A percentile compares a stretch with the other conserved stretches of the same genome.
These are phyloP conservation scores for Protomyces macrosporus DNA, from an alignment of 1,139 yeast species.

Conservation along the genomic window DNA sequence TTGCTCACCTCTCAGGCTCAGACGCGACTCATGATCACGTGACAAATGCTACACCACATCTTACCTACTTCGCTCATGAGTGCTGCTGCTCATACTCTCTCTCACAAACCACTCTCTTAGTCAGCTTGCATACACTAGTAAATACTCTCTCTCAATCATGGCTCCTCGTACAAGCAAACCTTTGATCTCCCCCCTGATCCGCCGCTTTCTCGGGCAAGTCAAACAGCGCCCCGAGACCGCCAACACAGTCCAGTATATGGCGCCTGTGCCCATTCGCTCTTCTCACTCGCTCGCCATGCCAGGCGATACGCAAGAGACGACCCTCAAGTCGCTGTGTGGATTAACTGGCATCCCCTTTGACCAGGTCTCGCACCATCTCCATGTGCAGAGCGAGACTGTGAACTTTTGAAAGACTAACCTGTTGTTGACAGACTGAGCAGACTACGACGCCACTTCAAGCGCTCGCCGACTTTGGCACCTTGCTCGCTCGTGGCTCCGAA, in stretches of 20 bases:
- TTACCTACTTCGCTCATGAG: no score
- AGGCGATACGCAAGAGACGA: neutral
- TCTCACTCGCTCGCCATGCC: neutral
- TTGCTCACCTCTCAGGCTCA: no score
- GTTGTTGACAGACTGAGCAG: no score
- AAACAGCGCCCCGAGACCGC: neutral
- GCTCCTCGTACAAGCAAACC: neutral
- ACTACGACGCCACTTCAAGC: neutral
- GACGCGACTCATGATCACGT: no score
- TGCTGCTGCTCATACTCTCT: no score
- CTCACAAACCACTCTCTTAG: no score
- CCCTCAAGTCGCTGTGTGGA: neutral
- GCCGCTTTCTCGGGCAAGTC: neutral
- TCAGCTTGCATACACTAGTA: no score
- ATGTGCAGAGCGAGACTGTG: no score
- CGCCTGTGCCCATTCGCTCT: neutral
- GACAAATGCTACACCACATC: no score
- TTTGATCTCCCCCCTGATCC: neutral
- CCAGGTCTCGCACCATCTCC: no score
- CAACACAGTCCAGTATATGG: neutral
- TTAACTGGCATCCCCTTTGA: neutral
- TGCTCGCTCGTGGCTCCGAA: neutral
- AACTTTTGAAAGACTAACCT: no score
- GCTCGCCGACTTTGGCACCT: neutral
- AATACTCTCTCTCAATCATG: no score